Evolutionary conservation across 1,284 basidiomycete species (phyloP).

Genomic region (Polyporus tsugae): DNA sequence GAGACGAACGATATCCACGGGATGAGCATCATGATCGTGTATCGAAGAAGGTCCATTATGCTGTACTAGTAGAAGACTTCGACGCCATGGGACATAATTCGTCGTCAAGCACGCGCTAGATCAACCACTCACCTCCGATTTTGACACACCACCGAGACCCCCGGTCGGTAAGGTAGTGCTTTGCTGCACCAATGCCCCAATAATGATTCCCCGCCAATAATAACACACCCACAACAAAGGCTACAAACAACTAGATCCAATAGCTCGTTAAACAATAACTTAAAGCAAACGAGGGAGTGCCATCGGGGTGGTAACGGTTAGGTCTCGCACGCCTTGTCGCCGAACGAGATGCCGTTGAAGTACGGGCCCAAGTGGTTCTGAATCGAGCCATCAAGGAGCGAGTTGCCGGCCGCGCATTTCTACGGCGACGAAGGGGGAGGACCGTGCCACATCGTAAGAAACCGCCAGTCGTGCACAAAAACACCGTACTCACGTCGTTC

Average conservation of each 20-base stretch:
- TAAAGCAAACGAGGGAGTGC: background rate
- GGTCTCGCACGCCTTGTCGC: slow-evolving; percentile 26
- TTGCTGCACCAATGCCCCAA: no score
- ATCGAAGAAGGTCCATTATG: background rate
- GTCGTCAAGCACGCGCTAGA: no score
- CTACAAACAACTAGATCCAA: background rate
- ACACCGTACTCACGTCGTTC: slow-evolving; percentile 33
- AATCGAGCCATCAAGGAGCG: slow-evolving; percentile 33
- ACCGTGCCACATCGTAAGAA: background rate
- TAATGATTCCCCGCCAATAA: background rate
- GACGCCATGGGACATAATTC: no score
- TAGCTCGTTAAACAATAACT: background rate
- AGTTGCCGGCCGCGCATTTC: slow-evolving; percentile 40
- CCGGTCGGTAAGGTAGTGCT: no score
- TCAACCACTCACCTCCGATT: no score
- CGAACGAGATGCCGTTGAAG: slow-evolving; percentile 40
- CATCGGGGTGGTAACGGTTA: slow-evolving; percentile 16
- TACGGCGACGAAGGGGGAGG: slow-evolving; percentile 11
- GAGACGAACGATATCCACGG: background rate
- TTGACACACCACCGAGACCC: no score
- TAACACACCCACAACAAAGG: background rate
- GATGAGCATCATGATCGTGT: background rate
- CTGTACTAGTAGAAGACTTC: no score
- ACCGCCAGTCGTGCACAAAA: background rate
- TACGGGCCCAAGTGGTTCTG: slow-evolving; percentile 42